These are phyloP conservation scores for Cryptococcus sp. DNA, from an alignment of 1,284 basidiomycete species.

Conservation along the genomic window DNA sequence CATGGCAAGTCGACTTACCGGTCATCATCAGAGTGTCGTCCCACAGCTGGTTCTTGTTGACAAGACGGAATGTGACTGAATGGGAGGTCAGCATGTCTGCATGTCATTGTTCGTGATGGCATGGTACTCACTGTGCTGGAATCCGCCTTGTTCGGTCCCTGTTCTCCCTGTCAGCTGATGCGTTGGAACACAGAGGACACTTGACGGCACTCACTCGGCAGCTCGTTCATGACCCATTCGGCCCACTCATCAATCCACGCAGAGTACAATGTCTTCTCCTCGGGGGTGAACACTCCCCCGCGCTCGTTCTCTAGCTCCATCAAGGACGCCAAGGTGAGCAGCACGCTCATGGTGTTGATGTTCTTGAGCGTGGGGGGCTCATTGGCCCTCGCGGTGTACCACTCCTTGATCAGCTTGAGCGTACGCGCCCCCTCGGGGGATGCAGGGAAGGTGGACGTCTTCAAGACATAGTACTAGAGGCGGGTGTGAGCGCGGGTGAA, in stretches of 20 bases:
- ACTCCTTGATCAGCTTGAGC: slow-evolving; percentile 59
- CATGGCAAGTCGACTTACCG: slow-evolving; percentile 11
- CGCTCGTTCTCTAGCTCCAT: slow-evolving; percentile 26
- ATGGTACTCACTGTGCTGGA: slow-evolving; percentile 59
- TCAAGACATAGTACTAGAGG: slow-evolving; percentile 33
- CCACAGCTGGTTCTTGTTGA: slow-evolving; percentile 61
- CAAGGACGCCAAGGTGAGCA: slow-evolving; percentile 60
- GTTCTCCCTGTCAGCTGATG: slow-evolving; percentile 53
- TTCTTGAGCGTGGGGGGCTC: slow-evolving; percentile 58
- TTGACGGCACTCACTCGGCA: too few species aligned
- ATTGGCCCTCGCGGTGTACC: slow-evolving; percentile 45
- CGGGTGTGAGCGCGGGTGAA: not conserved
- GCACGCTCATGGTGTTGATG: slow-evolving; percentile 65
- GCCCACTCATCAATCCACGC: slow-evolving; percentile 59
- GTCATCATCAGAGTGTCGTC: slow-evolving; percentile 68
- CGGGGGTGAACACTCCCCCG: not conserved
- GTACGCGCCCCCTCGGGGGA: slow-evolving; percentile 55
- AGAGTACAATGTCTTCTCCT: slow-evolving; percentile 29
- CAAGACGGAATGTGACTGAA: slow-evolving; percentile 55
- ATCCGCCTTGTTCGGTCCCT: slow-evolving; percentile 57
- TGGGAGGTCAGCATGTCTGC: not conserved
- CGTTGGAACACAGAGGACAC: too few species aligned
- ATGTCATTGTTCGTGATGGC: too few species aligned
- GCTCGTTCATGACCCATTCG: slow-evolving; percentile 62
- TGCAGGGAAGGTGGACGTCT: slow-evolving; percentile 48